Evolutionary conservation across 345 rosid species (phyloP), one percentile per base, ranked within the genome.

Genomic region (Populus alba): DNA sequence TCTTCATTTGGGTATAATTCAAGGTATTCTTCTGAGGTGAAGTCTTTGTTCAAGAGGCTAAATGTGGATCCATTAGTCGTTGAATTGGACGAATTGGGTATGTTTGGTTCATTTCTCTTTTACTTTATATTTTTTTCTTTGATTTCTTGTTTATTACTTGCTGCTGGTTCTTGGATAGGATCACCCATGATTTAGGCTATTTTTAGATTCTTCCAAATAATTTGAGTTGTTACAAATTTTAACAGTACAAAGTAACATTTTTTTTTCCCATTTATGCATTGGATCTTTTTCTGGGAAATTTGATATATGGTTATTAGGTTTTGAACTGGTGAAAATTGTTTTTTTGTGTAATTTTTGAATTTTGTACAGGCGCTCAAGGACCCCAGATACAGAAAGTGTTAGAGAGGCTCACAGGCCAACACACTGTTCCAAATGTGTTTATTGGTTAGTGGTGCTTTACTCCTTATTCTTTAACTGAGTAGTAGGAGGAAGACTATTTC

Each of bases 11-110:
- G 57, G 5, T n/a, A 59, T 79, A 22, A 66, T 79, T 83, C 71
- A 74, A 93, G 99, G 82, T 93, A 92, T 79, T 93, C 98, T 3
- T 78, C 91, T 35, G 99, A 96, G 87, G 99, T 96, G 97, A 96
- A 92, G 87, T 75, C 82, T 13, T 81, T 96, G 90, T 91, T 96
- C 84, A 88, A 90, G 78, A 91, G 73, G 80, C 90, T 93, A 67
- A 94, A 91, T 3, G 98, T 85, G 85, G 79, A 88, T 73, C 98
- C 98, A 13, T 70, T 89, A 72, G 97, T 92, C 72, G 82, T 96
- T 79, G 98, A 96, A 79, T 87, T 96, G 90, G 99, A 96, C 82
- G 90, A 92, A 77, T 81, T 93, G 83, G 99, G 99, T 96, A 81
- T 68, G 90, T 78, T 16, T 47, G 31, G 41, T 16, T 78, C 61